Base-by-base conservation (phyloP, 2,329 filamentous ascomycete genomes). In the Diaporthe longicolla region DNA sequence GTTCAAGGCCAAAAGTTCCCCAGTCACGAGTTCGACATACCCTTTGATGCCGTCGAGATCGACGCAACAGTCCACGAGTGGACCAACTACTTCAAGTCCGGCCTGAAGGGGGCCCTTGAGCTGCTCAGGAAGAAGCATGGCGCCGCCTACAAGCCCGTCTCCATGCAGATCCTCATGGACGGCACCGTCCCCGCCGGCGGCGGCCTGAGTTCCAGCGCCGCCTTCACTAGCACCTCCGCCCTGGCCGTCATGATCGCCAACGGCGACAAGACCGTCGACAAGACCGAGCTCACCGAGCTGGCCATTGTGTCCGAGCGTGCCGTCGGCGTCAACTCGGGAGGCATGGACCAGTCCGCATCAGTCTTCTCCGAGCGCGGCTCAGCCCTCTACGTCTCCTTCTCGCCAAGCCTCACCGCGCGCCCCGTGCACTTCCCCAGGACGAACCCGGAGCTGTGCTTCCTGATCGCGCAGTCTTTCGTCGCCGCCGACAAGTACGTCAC, bases 21-120 rank as follows among this genome's bases (percentile, higher is more conserved):
- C 2, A 84, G 91, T 1, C 90, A 90, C 77, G 91, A 94, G 78
- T 97, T 98, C 81, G 88, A 91, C 59, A 88, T 98, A 11, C 90
- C 93, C 2, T 81, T 84, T 40, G 86, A 88, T 76, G 86, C 88
- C 15, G 88, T 96, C n/a, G 89, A 93, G 29, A 98, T 99, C 79
- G 95, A 98, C 82, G 90, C 94, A 10, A 92, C 91, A 24, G 90
- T 93, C 78, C 93, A 97, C 77, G 95, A 98, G 84, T 99, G 97
- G 97, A 94, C 95, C 73, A 99, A 98, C 83, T 99, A 99, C 88
- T 98, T 99, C 90, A 97, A 97, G 85, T 94, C 95, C 71, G 97
- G 97, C 0, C 87, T 98, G 66, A 88, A 91, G 48, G 97, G 95
- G 40, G 96, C 96, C 0, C 85, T 98, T 72, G 90, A 94, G 79